Evolutionary conservation across 1,284 basidiomycete genomes (phyloP).

Genomic region (Ustilago tritici): DNA sequence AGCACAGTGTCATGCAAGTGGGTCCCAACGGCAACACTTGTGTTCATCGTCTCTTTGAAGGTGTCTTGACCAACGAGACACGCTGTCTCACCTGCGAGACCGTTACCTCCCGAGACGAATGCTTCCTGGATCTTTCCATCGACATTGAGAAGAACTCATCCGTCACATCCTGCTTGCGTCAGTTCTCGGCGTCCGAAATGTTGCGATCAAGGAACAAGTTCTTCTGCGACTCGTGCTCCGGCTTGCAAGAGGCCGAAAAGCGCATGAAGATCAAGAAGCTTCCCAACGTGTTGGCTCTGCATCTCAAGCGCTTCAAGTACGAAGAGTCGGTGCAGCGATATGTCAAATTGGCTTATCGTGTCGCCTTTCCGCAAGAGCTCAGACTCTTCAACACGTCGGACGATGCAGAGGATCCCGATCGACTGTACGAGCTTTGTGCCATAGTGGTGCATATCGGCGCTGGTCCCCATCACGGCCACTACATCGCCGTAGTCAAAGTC

Average conservation of each 20-base stretch:
- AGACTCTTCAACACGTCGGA: slow-evolving; percentile 97
- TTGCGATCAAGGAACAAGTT: slow-evolving; percentile 97
- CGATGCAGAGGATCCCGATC: slow-evolving; percentile 84
- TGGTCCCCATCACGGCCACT: slow-evolving; percentile 96
- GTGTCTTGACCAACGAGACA: slow-evolving; percentile 93
- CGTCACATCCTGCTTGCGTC: slow-evolving; percentile 91
- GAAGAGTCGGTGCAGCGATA: slow-evolving; percentile 88
- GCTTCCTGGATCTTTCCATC: slow-evolving; percentile 95
- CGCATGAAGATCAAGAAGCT: slow-evolving; percentile 98
- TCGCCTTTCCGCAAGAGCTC: slow-evolving; percentile 93
- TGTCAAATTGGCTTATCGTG: slow-evolving; percentile 94
- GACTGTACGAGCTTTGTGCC: slow-evolving; percentile 91
- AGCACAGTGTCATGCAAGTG: slow-evolving; percentile 55
- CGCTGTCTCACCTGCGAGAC: slow-evolving; percentile 92
- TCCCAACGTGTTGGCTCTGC: slow-evolving; percentile 91
- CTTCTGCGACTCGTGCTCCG: slow-evolving; percentile 96
- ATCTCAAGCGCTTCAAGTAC: slow-evolving; percentile 97
- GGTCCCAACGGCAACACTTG: slow-evolving; percentile 76
- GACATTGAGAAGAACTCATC: slow-evolving; percentile 98
- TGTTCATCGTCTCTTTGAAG: slow-evolving; percentile 92
- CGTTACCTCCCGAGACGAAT: slow-evolving; percentile 92
- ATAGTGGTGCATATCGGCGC: slow-evolving; percentile 97
- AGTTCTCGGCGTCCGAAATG: slow-evolving; percentile 98
- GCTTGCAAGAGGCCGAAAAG: slow-evolving; percentile 96
- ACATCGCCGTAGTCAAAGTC: slow-evolving; percentile 92